These are phyloP conservation scores for Trametes punicea DNA, from an alignment of 768 basidiomycete genomes.

Conservation along the genomic window DNA sequence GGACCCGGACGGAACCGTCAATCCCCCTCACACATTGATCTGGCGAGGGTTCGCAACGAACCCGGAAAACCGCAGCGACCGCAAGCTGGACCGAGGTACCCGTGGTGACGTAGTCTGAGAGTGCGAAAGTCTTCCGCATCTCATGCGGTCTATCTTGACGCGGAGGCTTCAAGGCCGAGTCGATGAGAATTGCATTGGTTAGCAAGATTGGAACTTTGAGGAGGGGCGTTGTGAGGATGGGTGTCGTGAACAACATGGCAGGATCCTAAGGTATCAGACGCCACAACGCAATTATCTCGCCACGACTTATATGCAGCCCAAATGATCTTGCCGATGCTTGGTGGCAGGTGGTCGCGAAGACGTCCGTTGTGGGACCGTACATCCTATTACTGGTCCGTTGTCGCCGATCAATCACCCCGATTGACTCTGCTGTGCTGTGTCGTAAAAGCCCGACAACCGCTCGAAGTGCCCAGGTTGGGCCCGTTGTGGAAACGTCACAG, in stretches of 20 bases:
- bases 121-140: neutral
- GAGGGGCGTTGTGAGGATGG: conserved; percentile 7
- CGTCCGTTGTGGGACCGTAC: too few species aligned
- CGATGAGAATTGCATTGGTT: neutral
- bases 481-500: too few species aligned
- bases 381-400: too few species aligned
- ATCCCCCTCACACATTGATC: neutral
- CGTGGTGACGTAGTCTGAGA: neutral
- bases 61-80: neutral
- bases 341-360: too few species aligned
- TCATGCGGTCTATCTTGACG: neutral
- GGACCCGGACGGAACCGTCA: neutral
- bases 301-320: too few species aligned
- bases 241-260: neutral
- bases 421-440: too few species aligned
- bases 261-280: too few species aligned
- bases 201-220: conserved; percentile 10
- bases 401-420: too few species aligned
- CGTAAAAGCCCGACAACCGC: too few species aligned
- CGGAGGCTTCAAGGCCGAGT: neutral
- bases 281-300: too few species aligned
- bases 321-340: too few species aligned
- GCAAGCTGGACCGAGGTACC: neutral
- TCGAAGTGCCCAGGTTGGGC: too few species aligned
- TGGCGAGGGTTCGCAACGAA: neutral